Percentiles rank a stretch among this genome's conserved stretches.
Conservation (phyloP, 148 eudicot species). For the Simmondsia chinensis region DNA sequence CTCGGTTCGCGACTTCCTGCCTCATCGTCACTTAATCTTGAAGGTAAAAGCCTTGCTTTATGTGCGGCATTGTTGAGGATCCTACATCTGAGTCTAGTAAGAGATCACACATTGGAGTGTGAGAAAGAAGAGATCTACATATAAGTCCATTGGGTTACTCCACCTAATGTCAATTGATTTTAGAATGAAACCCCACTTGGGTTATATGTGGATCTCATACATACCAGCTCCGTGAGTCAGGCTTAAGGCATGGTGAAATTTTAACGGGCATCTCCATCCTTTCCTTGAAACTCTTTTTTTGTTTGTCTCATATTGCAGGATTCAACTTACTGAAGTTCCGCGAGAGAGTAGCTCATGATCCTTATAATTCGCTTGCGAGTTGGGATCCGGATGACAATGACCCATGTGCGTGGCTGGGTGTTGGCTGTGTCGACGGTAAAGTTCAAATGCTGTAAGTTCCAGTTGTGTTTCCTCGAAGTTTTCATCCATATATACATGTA, state of each 20-base stretch:
- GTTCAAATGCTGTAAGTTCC: conserved; percentile 82
- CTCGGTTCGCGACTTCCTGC: conserved; percentile 38
- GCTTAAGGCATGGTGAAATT: no score
- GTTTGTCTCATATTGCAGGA: conserved; percentile 41
- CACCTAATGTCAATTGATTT: no score
- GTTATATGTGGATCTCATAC: no score
- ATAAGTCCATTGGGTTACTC: no score
- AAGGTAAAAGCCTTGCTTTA: conserved; percentile 39
- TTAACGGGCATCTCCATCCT: no score
- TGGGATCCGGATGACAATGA: conserved; percentile 61
- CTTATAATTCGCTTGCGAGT: conserved; percentile 50
- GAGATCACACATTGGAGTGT: no score
- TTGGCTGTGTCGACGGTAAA: conserved; percentile 55
- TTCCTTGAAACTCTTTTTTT: not conserved
- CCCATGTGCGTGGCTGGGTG: conserved; percentile 75
- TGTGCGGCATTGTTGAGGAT: not conserved
- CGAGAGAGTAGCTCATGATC: conserved; percentile 44
- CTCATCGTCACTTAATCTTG: conserved; percentile 54
- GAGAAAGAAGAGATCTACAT: no score
- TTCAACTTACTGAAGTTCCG: conserved; percentile 54
- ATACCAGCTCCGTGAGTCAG: no score
- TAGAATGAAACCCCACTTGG: no score
- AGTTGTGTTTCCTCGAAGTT: not conserved
- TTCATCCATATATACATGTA: not conserved
- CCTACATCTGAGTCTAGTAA: not conserved